Evolutionary conservation across 805 yeast genomes (phyloP), one percentile per base, ranked within the genome.

Genomic region (Candida sanyiensis): DNA sequence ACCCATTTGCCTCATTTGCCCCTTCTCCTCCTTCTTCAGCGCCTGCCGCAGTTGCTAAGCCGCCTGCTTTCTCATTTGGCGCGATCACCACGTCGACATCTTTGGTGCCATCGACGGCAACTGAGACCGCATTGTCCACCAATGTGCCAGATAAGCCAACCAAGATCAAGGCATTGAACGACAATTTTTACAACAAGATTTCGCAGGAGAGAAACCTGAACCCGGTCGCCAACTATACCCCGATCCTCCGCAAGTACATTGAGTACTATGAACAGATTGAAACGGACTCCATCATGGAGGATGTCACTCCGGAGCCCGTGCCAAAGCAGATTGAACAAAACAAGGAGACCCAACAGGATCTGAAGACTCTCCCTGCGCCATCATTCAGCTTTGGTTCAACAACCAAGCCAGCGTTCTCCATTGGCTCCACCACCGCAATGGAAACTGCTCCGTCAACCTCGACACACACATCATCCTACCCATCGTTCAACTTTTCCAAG

Each of bases 101-200:
- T 19, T 28, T 42, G 17, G 32, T 29, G 6, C n/a, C 40, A 10
- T 33, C 22, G 8, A 41, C 33, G 19, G 18, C 35, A 20, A 18
- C 35, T 13, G 32, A 33, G 12, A 20, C 34, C 12, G 32, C 46
- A 28, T 18, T 37, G 13, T 25, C 51, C 7, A 38, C 46, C 6
- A 47, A 50, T 19, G 19, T 37, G n/a, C 42, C 48, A 9, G 71
- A 66, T 13, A 68, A 62, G 42, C 61, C 70, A 19, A 67, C 67
- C 12, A 76, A 76, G 52, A 52, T 79, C 27, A 75, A 71, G 49
- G 89, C 94, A 1, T 64, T 85, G 52, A 83, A 83, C 55, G 69
- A 70, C 8, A 75, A 69, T 38, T 79, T 85, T 48, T 59, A 69
- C 22, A 66, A 66, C 12, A 66, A 77, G 22, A 54, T 85, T 23